Percentiles rank a stretch among this genome's conserved stretches.
Evolutionary conservation across 305 asterid genomes (phyloP).

Genomic region (Rubia tinctorum): DNA sequence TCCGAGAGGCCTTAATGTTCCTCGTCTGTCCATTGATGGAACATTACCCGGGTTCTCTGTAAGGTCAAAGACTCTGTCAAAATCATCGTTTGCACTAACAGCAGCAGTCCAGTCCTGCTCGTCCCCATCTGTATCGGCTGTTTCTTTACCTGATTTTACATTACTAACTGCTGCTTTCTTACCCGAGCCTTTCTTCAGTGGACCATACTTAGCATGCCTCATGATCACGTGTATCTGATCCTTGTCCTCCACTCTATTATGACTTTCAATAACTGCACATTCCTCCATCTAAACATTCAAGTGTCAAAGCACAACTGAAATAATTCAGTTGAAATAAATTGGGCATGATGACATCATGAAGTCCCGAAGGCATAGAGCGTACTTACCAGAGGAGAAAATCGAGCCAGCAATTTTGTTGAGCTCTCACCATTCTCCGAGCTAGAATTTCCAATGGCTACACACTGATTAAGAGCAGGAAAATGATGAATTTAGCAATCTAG

Average conservation of each 20-base stretch:
- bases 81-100: conserved; percentile 25
- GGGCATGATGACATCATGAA: conserved; percentile 5
- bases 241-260: conserved; percentile 52
- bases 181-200: conserved; percentile 51
- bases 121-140: conserved; percentile 26
- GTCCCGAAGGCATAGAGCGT: conserved; percentile 18
- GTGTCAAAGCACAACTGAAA: conserved; percentile 10
- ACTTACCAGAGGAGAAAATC: conserved; percentile 64
- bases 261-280: conserved; percentile 53
- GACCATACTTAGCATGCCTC: conserved; percentile 77
- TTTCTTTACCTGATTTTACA: conserved; percentile 25
- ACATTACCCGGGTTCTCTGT: conserved; percentile 20
- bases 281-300: conserved; percentile 56
- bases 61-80: conserved; percentile 29
- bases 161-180: conserved; percentile 35
- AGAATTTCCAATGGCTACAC: conserved; percentile 41
- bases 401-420: conserved; percentile 50
- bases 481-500: background rate
- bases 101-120: conserved; percentile 28
- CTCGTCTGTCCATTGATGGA: conserved; percentile 12
- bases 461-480: conserved; percentile 39
- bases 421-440: conserved; percentile 33
- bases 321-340: conserved; percentile 13
- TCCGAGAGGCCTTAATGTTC: background rate
- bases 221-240: conserved; percentile 62